A percentile compares a stretch with the other conserved stretches of the same genome.
phyloP scores from a whole-genome alignment of 106 monocot genomes.

The Platanthera zijinensis region DNA sequence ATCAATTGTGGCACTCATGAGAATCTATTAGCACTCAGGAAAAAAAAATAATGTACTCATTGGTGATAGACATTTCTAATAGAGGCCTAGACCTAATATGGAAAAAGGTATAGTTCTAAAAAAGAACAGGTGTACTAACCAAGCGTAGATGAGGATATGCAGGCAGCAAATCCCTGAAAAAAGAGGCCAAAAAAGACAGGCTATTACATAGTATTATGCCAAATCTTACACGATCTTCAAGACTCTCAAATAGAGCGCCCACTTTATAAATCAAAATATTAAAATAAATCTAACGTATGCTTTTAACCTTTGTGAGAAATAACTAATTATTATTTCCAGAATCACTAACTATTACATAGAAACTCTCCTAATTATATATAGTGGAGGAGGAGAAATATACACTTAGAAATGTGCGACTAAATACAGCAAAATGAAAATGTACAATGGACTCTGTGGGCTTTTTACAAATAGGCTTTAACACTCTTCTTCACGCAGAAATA shows the following conservation, averaged over 20 bases:
- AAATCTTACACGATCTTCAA: background rate
- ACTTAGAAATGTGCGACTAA: no score
- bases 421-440: no score
- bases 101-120: slow-evolving; percentile 4
- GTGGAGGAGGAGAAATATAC: no score
- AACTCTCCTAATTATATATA: no score
- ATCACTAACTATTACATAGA: no score
- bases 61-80: background rate
- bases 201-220: background rate
- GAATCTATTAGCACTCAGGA: slow-evolving; percentile 47
- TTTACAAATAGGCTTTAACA: no score
- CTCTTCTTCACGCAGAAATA: no score
- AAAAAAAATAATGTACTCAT: background rate
- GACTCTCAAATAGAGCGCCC: background rate
- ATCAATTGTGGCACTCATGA: slow-evolving; percentile 99
- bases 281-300: background rate
- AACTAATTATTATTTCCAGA: no score
- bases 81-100: background rate
- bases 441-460: no score
- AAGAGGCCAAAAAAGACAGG: background rate
- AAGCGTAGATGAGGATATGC: slow-evolving; percentile 70
- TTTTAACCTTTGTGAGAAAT: no score
- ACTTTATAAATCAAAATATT: background rate
- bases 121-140: slow-evolving; percentile 35
- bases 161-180: slow-evolving; percentile 77